Percentiles rank a stretch among this genome's conserved stretches.
Conservation (phyloP, 805 yeast genomes). For the Cyberlindnera mycetangii region DNA sequence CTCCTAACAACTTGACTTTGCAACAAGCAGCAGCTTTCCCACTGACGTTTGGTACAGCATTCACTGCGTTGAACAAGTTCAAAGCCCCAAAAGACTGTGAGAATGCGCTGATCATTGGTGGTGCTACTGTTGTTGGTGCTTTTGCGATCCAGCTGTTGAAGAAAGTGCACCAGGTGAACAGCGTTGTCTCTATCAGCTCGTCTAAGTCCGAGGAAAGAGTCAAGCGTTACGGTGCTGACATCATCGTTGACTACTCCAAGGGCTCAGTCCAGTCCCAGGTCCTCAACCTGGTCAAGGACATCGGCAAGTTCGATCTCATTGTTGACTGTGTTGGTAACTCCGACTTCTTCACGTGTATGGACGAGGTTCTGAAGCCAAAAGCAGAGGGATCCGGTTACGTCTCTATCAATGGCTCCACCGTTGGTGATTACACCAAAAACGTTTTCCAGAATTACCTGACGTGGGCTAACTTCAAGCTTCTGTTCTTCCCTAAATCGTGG, state of each 20-base stretch:
- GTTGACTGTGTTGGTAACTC: constrained; percentile 64
- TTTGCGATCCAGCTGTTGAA: constrained; percentile 56
- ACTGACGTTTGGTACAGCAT: constrained; percentile 63
- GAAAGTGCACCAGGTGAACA: constrained; percentile 40
- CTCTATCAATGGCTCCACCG: constrained; percentile 56
- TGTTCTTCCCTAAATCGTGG: constrained; percentile 19
- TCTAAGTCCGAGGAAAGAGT: constrained; percentile 43
- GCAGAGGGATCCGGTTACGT: constrained; percentile 46
- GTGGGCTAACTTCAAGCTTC: constrained; percentile 14
- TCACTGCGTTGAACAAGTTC: constrained; percentile 31
- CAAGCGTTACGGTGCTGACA: constrained; percentile 52
- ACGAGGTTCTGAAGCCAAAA: constrained; percentile 43
- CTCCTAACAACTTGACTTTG: constrained; percentile 40
- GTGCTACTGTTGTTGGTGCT: constrained; percentile 67
- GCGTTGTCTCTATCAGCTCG: constrained; percentile 58
- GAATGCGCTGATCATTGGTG: constrained; percentile 66
- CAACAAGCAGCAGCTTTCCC: constrained; percentile 63
- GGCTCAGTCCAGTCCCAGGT: constrained; percentile 36
- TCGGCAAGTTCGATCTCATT: constrained; percentile 53
- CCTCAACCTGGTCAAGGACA: constrained; percentile 23
- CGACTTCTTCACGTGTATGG: constrained; percentile 43
- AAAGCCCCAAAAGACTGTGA: constrained; percentile 40
- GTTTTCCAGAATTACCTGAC: constrained; percentile 4
- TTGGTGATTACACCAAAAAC: constrained; percentile 28
- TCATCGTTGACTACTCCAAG: constrained; percentile 54